phyloP scores from a whole-genome alignment of 2,329 filamentous ascomycete genomes.

The Cladosporium colombiae region DNA sequence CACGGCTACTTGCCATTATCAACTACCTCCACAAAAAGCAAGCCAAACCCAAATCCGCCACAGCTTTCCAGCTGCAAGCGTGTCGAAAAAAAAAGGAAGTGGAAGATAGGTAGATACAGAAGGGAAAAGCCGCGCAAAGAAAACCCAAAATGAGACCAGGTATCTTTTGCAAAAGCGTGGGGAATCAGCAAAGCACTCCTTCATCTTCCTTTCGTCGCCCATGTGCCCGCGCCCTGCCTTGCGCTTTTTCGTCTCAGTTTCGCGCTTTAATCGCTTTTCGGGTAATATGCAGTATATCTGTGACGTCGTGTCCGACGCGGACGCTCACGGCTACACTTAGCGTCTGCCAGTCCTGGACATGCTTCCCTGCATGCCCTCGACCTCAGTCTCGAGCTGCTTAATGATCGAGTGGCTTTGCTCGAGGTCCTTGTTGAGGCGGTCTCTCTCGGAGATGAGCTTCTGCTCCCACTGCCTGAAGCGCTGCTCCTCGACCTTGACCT shows the following conservation, averaged over 20 bases:
- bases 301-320: conserved; percentile 1
- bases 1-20: conserved; percentile 19
- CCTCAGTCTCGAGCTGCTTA: conserved; percentile 87
- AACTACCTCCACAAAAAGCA: conserved; percentile 1
- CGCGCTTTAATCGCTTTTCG: neutral
- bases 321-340: conserved; percentile 22
- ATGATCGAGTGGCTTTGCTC: conserved; percentile 92
- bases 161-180: conserved; percentile 19
- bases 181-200: conserved; percentile 1
- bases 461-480: conserved; percentile 99
- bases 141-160: conserved; percentile 16
- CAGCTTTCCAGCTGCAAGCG: conserved; percentile 1
- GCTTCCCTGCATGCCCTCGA: conserved; percentile 78
- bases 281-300: conserved; percentile 1
- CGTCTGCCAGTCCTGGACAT: conserved; percentile 38
- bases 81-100: neutral
- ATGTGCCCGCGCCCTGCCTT: neutral
- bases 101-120: conserved; percentile 10
- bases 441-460: conserved; percentile 98
- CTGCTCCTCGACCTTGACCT: conserved; percentile 99
- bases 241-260: neutral
- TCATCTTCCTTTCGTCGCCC: conserved; percentile 1
- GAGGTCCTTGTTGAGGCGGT: conserved; percentile 99
- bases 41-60: neutral
- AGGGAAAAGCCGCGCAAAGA: conserved; percentile 1